Evolutionary conservation across 208 protist genomes (phyloP).

Genomic region (Tritrichomonas musculus): DNA sequence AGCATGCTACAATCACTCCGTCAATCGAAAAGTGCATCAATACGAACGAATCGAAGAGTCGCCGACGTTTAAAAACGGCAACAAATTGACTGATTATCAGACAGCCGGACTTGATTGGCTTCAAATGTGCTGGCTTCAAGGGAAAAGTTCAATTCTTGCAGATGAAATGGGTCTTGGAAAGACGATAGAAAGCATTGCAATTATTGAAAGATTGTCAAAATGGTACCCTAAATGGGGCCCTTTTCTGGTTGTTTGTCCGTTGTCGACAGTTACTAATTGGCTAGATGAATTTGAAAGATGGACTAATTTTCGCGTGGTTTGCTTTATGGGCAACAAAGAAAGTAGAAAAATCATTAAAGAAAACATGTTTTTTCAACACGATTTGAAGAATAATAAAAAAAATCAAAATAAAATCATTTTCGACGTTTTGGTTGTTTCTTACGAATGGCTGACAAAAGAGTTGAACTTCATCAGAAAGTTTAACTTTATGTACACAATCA

Average conservation of each 20-base stretch:
- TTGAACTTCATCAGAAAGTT: slow-evolving; percentile 33
- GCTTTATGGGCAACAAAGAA: neutral
- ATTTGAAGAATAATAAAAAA: neutral
- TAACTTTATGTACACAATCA: neutral
- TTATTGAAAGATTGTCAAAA: slow-evolving; percentile 12
- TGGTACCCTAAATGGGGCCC: slow-evolving; percentile 32
- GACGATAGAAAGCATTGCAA: slow-evolving; percentile 44
- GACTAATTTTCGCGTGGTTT: neutral
- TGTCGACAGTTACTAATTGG: slow-evolving; percentile 58
- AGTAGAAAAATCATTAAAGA: neutral
- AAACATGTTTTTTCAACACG: neutral
- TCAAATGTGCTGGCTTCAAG: slow-evolving; percentile 54
- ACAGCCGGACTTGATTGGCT: too few species aligned
- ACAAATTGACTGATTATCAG: too few species aligned
- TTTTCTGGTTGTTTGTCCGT: slow-evolving; percentile 62
- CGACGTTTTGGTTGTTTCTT: neutral
- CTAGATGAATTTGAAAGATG: slow-evolving; percentile 50
- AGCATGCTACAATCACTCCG: too few species aligned
- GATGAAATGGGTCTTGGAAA: slow-evolving; percentile 78
- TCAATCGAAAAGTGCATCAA: too few species aligned
- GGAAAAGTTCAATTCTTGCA: slow-evolving; percentile 65
- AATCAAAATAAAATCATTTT: too few species aligned
- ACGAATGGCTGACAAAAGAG: slow-evolving; percentile 43
- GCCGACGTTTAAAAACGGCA: too few species aligned
- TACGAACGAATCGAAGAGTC: too few species aligned